Evolutionary conservation across 345 rosid species (phyloP), one percentile per base, ranked within the genome.

Genomic region (Euphorbia tirucalli): DNA sequence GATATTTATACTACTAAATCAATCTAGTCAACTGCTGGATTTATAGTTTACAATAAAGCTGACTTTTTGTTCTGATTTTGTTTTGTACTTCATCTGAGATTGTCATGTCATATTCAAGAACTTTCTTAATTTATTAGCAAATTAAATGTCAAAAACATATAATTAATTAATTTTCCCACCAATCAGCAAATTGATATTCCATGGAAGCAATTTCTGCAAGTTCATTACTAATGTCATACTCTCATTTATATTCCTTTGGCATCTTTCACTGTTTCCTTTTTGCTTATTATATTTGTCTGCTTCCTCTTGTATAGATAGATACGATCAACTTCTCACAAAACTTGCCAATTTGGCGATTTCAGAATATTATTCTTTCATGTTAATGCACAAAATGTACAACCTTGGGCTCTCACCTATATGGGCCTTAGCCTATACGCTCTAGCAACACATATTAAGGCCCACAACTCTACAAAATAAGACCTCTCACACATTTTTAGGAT

Each of bases 21-120:
- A 24, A 7, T 22, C 4, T 41, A 46, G 52, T 46, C 18, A 16
- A 46, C 44, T 6, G 16, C 18, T 46, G 19, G 11, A 46, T 46
- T 46, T 1, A 13, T 46, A 46, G 18, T 46, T 35, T 35, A 35
- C 39, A 3, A 35, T 35, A 35, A 22, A 63, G 28, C 28, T 39
- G 67, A 37, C 56, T 50, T 15, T 50, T 4, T 50, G 56, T 35
- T 28, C 18, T 46, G 18, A 46, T 46, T 65, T 65, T 27, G 56
- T 65, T 48, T 46, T 28, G 15, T 65, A 27, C 21, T 65, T 65
- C 56, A 65, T 43, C 22, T 7, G 32, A 27, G 54, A 64, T 64
- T 64, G 32, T 65, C 31, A 27, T 44, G 56, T 27, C 56, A 24
- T 16, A 5, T 65, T 65, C 69, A 27, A 27, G 35, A 46, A 41